A percentile compares a stretch with the other conserved stretches of the same genome.
These are phyloP conservation scores for Phytopythium kandeliae DNA, from an alignment of 352 stramenopile species.

Conservation along the genomic window DNA sequence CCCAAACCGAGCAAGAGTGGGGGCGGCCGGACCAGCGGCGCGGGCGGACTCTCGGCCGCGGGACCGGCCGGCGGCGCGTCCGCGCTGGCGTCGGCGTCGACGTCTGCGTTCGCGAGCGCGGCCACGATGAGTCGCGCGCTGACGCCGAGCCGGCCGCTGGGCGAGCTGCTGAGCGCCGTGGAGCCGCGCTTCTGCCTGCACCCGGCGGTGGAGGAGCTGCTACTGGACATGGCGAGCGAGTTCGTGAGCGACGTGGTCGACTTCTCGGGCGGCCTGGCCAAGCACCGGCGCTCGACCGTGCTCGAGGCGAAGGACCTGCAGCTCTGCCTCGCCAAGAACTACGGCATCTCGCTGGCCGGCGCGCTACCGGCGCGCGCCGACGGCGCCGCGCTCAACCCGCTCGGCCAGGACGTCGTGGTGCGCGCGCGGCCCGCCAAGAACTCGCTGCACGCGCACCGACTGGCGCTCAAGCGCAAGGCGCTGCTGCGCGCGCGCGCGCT, in stretches of 20 bases:
- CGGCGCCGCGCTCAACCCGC: constrained; percentile 27
- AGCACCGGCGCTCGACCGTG: constrained; percentile 70
- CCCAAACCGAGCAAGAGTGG: constrained; percentile 3
- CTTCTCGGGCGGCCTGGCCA: constrained; percentile 58
- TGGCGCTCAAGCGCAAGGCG: constrained; percentile 73
- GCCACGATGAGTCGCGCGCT: constrained; percentile 45
- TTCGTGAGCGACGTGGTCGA: constrained; percentile 75
- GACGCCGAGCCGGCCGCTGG: constrained; percentile 63
- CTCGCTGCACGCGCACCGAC: constrained; percentile 79
- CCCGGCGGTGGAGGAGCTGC: constrained; percentile 70
- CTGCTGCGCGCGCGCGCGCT: constrained; percentile 45
- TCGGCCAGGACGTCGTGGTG: constrained; percentile 52
- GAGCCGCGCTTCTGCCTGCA: constrained; percentile 74
- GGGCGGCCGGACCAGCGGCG: neutral
- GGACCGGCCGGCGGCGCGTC: constrained; percentile 1
- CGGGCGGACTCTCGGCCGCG: constrained; percentile 11
- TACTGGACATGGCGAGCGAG: constrained; percentile 78
- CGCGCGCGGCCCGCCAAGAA: constrained; percentile 58
- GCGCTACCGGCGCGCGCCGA: constrained; percentile 21
- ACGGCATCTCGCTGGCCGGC: constrained; percentile 74
- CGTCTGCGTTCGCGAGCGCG: constrained; percentile 25
- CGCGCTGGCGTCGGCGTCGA: constrained; percentile 8
- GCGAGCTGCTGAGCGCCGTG: constrained; percentile 60
- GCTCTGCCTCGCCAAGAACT: constrained; percentile 82
- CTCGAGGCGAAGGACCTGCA: constrained; percentile 73